Evolutionary conservation across 208 protist species (phyloP), one percentile per base, ranked within the genome.

Genomic region (Acanthamoeba castellanii): DNA sequence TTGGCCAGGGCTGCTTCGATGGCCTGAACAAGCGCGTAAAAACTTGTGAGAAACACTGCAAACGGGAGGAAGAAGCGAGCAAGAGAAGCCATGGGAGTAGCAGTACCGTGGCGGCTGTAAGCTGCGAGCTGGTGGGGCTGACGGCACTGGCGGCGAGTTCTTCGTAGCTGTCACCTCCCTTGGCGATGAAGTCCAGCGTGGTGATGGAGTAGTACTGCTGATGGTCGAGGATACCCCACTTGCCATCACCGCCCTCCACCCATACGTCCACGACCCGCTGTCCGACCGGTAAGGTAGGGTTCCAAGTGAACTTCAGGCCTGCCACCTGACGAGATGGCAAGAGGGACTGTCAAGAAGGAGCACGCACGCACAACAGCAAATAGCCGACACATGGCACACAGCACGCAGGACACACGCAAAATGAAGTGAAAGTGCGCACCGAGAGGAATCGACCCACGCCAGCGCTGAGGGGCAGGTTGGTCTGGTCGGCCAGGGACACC

Each of bases 181-280:
- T 30, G 20, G 84, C 84, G 6, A 90, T 18, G 55, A 70, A 90
- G 84, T 90, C 84, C 6, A 90, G 32, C 11, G 34, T 50, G 27
- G 55, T 50, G 2, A 90, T 2, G 22, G 84, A 52, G 55, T 90
- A 90, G 55, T 27, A 61, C n/a, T 11, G 50, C 34, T 42, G 59
- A 7, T 61, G 59, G n/a, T 90, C 84, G 0, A 90, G 52, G 22
- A 66, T 34, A 13, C 5, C 59, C 84, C 84, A 90, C 30, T 37
- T n/a, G 30, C 84, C 84, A 13, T 34, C 45, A 32, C 9, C 20
- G 8, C 20, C n/a, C 42, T 90, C n/a, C 50, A 92, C 85, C 85
- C 85, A 92, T 20, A 72, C 57, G 47, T 92, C 64, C n/a, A 92
- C 85, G 32, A 92, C 64, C 11, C 85, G 55, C 55, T 92, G 64